Evolutionary conservation across 1,284 basidiomycete genomes (phyloP), one percentile per base, ranked within the genome.

Genomic region (Xerocomus minutiporus): DNA sequence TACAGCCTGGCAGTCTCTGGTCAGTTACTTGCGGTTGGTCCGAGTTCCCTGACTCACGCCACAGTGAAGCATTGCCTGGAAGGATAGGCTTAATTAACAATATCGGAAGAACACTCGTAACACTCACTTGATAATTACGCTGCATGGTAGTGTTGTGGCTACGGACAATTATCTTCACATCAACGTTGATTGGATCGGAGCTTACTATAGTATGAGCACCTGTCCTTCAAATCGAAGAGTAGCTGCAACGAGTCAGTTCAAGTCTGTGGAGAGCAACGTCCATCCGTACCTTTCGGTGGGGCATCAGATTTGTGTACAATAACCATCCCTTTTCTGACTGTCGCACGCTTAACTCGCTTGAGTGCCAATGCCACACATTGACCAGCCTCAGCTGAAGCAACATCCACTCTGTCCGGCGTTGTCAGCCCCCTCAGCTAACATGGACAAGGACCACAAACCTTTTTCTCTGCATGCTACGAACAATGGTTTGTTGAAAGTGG

Each of bases 381-480:
- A 1, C 96, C 96, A 0, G 96, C 97, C 60, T 94, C 92, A 0
- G 92, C 96, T 9, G 79, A 80, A 26, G 80, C 79, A 8, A 99
- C 93, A 48, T 86, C 79, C 28, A 91, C 93, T 38, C 92, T 88
- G 45, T 53, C 28, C 34, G 25, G 45, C 36, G 20, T 17, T 4
- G 47, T 55, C 52, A 61, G 48, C 23, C 1, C n/a, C 17, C 28
- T 32, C 40, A 51, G 8, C 12, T 5, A 50, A 12, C 42, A 42
- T 40, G 2, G 31, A 42, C 15, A 28, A 26, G 38, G 20, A 49
- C 9, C 12, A 59, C 74, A 25, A 50, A 86, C 86, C 91, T 77
- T 71, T 98, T 99, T 48, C 95, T 81, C 72, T 99, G 95, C 71
- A 99, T 99, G 55, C 86, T 90, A 74, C 92, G 93, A 58, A 99